Conservation (phyloP, 2,329 filamentous ascomycete species). For the Penicillium concentricum region DNA sequence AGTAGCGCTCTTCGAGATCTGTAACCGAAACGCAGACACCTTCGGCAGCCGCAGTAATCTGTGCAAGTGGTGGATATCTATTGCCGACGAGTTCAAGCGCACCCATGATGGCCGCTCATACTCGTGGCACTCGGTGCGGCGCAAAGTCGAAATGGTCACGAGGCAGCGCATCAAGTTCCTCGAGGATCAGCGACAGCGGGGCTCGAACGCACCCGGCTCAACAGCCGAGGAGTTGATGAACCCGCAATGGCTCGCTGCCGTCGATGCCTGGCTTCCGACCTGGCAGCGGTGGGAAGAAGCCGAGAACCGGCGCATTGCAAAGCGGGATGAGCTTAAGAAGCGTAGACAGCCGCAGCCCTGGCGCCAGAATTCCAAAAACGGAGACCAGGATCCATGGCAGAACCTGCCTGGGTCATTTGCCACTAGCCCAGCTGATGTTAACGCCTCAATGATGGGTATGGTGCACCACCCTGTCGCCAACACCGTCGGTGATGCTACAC, state of each 20-base stretch:
- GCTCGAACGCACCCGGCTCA: conserved; percentile 1
- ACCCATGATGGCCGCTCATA: conserved; percentile 39
- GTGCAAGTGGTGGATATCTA: conserved; percentile 44
- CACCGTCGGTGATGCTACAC: conserved; percentile 5
- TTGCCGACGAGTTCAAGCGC: conserved; percentile 39
- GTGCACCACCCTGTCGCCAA: conserved; percentile 8
- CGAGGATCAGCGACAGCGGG: conserved; percentile 28
- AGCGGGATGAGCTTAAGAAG: conserved; percentile 31
- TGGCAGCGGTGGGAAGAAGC: conserved; percentile 42
- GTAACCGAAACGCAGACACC: conserved; percentile 36
- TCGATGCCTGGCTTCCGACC: conserved; percentile 44
- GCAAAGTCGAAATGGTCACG: conserved; percentile 43
- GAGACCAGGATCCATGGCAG: conserved; percentile 13
- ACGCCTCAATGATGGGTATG: background rate
- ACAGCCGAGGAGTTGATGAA: conserved; percentile 33
- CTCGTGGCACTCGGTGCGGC: conserved; percentile 45
- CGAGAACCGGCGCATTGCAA: conserved; percentile 38
- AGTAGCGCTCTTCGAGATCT: conserved; percentile 42
- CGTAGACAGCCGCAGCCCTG: conserved; percentile 21
- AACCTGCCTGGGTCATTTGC: background rate
- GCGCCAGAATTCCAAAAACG: conserved; percentile 17
- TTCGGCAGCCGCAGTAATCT: conserved; percentile 44
- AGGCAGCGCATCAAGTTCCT: conserved; percentile 43
- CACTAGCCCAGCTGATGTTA: background rate
- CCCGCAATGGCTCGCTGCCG: conserved; percentile 38